Evolutionary conservation across 768 basidiomycete genomes (phyloP).

Genomic region (Macrolepiota fuliginosa): DNA sequence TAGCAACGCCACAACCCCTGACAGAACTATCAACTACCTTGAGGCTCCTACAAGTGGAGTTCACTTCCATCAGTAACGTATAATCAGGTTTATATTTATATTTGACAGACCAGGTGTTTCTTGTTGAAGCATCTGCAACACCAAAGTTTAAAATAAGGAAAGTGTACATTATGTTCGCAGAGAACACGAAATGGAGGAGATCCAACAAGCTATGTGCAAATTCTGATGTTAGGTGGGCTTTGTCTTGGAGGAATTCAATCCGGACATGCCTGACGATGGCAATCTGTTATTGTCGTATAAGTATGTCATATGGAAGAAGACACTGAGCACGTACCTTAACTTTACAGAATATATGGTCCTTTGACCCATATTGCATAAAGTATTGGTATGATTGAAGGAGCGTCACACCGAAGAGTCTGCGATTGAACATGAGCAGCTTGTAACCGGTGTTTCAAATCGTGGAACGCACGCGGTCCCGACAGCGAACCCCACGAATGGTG

Average conservation of each 20-base stretch:
- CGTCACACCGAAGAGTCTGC: slow-evolving; percentile 7
- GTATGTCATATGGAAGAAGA: not conserved
- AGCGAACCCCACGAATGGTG: slow-evolving; percentile 5
- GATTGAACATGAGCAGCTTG: not conserved
- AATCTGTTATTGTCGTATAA: not conserved
- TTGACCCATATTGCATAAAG: not conserved
- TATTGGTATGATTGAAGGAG: slow-evolving; percentile 8
- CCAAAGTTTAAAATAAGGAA: slow-evolving; percentile 11
- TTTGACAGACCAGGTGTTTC: slow-evolving; percentile 2
- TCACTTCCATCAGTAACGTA: not conserved
- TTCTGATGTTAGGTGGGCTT: not conserved
- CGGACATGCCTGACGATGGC: not conserved
- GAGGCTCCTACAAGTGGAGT: not conserved
- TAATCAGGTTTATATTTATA: not conserved
- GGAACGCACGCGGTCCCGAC: slow-evolving; percentile 1
- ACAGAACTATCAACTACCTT: not conserved
- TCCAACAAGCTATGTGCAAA: not conserved
- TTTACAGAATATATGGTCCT: not conserved
- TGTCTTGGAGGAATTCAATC: not conserved
- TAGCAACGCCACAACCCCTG: no score
- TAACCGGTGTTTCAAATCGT: not conserved
- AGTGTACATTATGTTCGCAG: slow-evolving; percentile 1
- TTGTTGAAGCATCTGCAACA: not conserved
- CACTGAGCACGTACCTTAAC: not conserved
- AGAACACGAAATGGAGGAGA: slow-evolving; percentile 5